phyloP scores from a whole-genome alignment of 2,329 filamentous ascomycete genomes.

The Colletotrichum liriopes region DNA sequence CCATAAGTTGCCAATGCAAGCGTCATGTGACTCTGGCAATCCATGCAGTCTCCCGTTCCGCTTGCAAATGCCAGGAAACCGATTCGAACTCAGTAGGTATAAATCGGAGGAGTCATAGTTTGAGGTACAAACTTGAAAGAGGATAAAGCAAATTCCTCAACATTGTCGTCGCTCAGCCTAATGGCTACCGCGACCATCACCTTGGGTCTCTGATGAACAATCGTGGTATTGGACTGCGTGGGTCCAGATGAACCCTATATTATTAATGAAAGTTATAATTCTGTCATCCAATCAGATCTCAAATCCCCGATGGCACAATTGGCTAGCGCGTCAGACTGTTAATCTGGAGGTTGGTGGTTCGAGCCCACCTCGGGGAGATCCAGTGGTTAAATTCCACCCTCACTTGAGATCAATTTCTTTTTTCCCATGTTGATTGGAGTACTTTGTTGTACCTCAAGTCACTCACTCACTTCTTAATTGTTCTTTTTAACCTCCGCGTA shows the following conservation, averaged over 20 bases:
- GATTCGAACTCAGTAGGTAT: too few species aligned
- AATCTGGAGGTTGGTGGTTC: slow-evolving; percentile 43
- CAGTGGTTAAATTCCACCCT: slow-evolving; percentile 9
- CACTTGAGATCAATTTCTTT: rapidly evolving
- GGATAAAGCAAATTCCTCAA: too few species aligned
- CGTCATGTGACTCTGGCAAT: neutral
- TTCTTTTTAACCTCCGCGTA: too few species aligned
- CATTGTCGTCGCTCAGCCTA: too few species aligned
- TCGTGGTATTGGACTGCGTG: neutral
- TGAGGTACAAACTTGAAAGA: too few species aligned
- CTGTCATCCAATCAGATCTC: slow-evolving; percentile 30
- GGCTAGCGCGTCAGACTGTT: slow-evolving; percentile 43
- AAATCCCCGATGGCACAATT: slow-evolving; percentile 43
- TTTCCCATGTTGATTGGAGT: too few species aligned
- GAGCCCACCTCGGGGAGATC: slow-evolving; percentile 41
- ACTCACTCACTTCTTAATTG: neutral
- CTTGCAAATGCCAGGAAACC: too few species aligned
- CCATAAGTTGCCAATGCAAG: neutral
- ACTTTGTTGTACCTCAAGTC: neutral
- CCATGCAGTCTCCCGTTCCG: too few species aligned
- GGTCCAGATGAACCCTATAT: neutral
- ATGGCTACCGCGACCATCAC: too few species aligned
- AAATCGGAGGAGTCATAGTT: too few species aligned
- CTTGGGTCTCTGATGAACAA: too few species aligned
- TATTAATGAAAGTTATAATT: rapidly evolving